Conservation (phyloP, 495 filamentous ascomycete species). For the Penicillium coffeae region DNA sequence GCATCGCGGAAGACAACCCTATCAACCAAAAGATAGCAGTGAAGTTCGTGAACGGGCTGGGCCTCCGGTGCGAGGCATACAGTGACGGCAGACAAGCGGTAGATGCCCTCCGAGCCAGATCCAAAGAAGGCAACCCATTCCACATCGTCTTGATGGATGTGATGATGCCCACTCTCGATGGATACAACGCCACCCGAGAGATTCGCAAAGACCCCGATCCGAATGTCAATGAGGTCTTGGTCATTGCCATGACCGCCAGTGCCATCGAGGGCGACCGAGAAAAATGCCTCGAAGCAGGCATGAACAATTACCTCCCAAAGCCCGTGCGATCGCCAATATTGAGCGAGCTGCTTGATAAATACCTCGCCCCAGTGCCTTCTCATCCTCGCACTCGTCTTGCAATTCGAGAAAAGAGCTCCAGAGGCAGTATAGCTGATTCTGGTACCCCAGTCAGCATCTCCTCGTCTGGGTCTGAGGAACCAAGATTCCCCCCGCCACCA, state of each 20-base stretch:
- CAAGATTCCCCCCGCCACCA: conserved; percentile 8
- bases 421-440: conserved; percentile 30
- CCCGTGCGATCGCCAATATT: conserved; percentile 73
- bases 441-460: conserved; percentile 36
- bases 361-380: conserved; percentile 53
- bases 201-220: conserved; percentile 71
- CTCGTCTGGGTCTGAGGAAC: conserved; percentile 34
- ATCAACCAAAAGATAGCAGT: conserved; percentile 92
- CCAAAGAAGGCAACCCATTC: conserved; percentile 62
- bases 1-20: conserved; percentile 87
- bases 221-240: conserved; percentile 68
- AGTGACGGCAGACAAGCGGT: conserved; percentile 83
- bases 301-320: conserved; percentile 95
- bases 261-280: conserved; percentile 90
- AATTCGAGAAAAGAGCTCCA: conserved; percentile 29
- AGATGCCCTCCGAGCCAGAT: conserved; percentile 71
- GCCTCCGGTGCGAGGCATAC: conserved; percentile 78
- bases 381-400: conserved; percentile 37
- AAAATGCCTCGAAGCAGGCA: conserved; percentile 85
- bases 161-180: conserved; percentile 90
- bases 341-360: conserved; percentile 70
- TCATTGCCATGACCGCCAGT: conserved; percentile 91
- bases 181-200: conserved; percentile 85
- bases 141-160: conserved; percentile 89
- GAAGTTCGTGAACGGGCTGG: conserved; percentile 79